Evolutionary conservation across 345 rosid genomes (phyloP).

Genomic region (Syzygium grande): DNA sequence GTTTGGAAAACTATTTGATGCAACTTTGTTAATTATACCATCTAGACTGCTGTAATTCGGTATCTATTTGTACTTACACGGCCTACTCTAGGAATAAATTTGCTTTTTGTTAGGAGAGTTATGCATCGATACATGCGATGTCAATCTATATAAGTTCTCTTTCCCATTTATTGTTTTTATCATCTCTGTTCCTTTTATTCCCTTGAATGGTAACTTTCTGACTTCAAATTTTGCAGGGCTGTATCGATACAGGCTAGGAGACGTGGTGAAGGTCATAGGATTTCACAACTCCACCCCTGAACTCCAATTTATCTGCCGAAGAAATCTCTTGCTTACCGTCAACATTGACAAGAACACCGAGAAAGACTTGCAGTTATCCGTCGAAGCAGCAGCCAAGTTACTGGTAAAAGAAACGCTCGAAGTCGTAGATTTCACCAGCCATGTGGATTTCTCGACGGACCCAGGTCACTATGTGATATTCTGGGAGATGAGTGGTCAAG

Average conservation of each 20-base stretch:
- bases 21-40: neutral
- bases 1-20: neutral
- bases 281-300: conserved; percentile 84
- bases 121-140: neutral
- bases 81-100: neutral
- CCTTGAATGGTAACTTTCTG: neutral
- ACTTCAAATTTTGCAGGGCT: conserved; percentile 39
- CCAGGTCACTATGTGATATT: conserved; percentile 89
- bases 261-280: conserved; percentile 65
- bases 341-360: conserved; percentile 97
- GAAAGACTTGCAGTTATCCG: conserved; percentile 71
- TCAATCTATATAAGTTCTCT: neutral
- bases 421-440: conserved; percentile 78
- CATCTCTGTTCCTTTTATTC: neutral
- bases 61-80: neutral
- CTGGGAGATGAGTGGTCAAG: conserved; percentile 73
- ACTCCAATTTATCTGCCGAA: conserved; percentile 76
- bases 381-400: conserved; percentile 57
- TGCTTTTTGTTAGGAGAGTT: neutral
- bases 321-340: conserved; percentile 60
- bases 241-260: conserved; percentile 86
- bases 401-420: conserved; percentile 58
- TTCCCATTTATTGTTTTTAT: neutral
- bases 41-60: neutral
- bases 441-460: conserved; percentile 52